These are phyloP conservation scores for Mortierella sp. DNA, from an alignment of 371 early-diverging fungal genomes.

Conservation along the genomic window DNA sequence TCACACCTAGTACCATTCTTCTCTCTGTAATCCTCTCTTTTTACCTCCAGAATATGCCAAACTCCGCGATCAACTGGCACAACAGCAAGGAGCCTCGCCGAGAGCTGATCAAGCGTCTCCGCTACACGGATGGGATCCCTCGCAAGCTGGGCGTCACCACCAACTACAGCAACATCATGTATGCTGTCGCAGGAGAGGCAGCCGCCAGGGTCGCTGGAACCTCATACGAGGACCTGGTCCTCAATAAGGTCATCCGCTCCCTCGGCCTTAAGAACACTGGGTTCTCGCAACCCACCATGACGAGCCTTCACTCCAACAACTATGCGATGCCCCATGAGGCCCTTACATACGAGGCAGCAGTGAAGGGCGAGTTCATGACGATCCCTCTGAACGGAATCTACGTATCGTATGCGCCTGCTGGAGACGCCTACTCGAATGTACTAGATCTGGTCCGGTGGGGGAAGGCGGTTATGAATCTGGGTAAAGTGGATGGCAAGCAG, in stretches of 20 bases:
- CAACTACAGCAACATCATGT: slow-evolving; percentile 17
- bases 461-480: slow-evolving; percentile 5
- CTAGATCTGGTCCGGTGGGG: slow-evolving; percentile 27
- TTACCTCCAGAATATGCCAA: background rate
- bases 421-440: slow-evolving; percentile 26
- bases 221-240: slow-evolving; percentile 14
- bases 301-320: background rate
- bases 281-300: background rate
- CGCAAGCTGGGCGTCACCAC: background rate
- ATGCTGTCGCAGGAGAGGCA: slow-evolving; percentile 21
- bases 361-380: background rate
- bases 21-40: no score
- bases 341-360: background rate
- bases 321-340: background rate
- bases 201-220: slow-evolving; percentile 15
- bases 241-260: slow-evolving; percentile 8
- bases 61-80: background rate
- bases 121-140: background rate
- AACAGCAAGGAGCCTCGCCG: background rate
- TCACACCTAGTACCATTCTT: no score
- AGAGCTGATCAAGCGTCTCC: slow-evolving; percentile 14
- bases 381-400: background rate
- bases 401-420: slow-evolving; percentile 14
- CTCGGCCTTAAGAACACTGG: slow-evolving; percentile 3
- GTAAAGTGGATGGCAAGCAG: slow-evolving; percentile 19